These are phyloP conservation scores for Pyropia haitanensis DNA, from an alignment of 23 red algal species.

Conservation along the genomic window DNA sequence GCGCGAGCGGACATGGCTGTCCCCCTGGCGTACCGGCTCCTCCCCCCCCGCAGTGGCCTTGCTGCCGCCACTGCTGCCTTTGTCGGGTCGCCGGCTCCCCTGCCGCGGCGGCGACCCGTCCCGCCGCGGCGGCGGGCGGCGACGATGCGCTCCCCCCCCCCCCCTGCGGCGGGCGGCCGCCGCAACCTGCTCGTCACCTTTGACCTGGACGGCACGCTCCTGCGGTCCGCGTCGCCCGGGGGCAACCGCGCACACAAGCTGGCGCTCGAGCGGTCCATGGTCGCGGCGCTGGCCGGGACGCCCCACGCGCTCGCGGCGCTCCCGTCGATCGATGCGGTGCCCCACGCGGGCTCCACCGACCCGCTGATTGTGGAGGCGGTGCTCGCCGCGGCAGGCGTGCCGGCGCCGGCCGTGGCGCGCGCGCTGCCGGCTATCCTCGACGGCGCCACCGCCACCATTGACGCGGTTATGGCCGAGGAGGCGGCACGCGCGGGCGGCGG, in stretches of 20 bases:
- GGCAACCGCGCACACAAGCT: conserved; percentile 36
- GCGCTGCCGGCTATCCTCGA: conserved; percentile 3
- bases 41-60: too few relatives aligned
- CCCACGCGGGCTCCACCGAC: conserved; percentile 39
- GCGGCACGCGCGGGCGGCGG: too few relatives aligned
- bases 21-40: too few relatives aligned
- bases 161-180: background rate
- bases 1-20: too few relatives aligned
- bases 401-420: background rate
- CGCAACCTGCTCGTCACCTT: conserved; percentile 21
- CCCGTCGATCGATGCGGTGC: conserved; percentile 22
- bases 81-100: background rate
- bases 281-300: too few relatives aligned
- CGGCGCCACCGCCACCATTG: conserved; percentile 11
- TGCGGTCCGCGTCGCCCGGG: conserved; percentile 4
- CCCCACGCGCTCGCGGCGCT: conserved; percentile 8
- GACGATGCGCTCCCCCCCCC: background rate
- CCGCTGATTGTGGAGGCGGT: conserved; percentile 25
- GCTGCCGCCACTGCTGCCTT: too few relatives aligned
- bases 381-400: conserved; percentile 8
- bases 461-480: conserved; percentile 7
- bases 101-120: background rate
- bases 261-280: conserved; percentile 31
- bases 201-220: conserved; percentile 53
- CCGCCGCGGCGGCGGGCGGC: background rate